Conservation (phyloP, 495 filamentous ascomycete genomes). For the Amniculicola lignicola region DNA sequence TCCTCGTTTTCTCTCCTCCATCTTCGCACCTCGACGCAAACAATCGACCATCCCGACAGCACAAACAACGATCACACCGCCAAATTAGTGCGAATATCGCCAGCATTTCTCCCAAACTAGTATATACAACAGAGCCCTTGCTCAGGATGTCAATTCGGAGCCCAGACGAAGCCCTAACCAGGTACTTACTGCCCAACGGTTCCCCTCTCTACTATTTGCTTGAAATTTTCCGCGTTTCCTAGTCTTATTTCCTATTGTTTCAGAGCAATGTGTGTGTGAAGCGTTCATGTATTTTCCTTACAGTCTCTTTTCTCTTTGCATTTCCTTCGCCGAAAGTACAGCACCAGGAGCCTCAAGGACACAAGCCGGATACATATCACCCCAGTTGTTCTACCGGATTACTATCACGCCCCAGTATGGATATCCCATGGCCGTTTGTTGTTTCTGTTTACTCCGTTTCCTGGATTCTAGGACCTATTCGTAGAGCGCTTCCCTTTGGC, state of each 20-base stretch:
- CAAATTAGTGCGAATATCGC: slow-evolving; percentile 6
- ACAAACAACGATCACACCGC: not conserved
- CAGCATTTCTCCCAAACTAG: slow-evolving; percentile 7
- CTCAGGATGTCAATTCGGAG: slow-evolving; percentile 37
- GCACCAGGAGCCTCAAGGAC: slow-evolving; percentile 1
- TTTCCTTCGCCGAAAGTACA: slow-evolving; percentile 23
- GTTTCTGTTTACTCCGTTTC: not conserved
- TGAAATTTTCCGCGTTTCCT: not conserved
- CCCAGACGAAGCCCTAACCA: slow-evolving; percentile 32
- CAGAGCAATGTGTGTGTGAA: slow-evolving; percentile 15
- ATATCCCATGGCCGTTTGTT: slow-evolving; percentile 14
- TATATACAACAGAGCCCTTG: slow-evolving; percentile 29
- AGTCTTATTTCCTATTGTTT: slow-evolving; percentile 14
- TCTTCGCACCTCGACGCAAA: slow-evolving; percentile 14
- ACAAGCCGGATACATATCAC: not conserved
- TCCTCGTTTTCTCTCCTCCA: slow-evolving; percentile 26
- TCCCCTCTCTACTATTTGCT: slow-evolving; percentile 18
- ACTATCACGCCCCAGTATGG: not conserved
- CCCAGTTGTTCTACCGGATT: not conserved
- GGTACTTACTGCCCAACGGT: slow-evolving; percentile 37
- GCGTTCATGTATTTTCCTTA: slow-evolving; percentile 18
- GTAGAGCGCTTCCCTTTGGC: no score
- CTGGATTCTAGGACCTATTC: not conserved
- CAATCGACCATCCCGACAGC: not conserved
- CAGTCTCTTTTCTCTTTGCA: slow-evolving; percentile 11